Evolutionary conservation across 2,329 filamentous ascomycete genomes (phyloP).

Genomic region (Huntiella abstrusa): DNA sequence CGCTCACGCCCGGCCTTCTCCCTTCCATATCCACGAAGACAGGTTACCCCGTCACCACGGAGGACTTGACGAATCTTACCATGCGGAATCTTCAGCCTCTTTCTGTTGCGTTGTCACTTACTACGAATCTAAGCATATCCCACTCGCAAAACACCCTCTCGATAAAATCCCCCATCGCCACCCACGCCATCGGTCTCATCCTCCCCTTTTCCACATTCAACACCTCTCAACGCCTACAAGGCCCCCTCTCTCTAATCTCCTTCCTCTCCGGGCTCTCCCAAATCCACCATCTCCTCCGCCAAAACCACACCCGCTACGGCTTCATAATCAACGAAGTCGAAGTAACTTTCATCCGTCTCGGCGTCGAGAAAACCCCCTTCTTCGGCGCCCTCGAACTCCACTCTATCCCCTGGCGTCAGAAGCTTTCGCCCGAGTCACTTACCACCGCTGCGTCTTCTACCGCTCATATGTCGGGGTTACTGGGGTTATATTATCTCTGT

Average conservation of each 20-base stretch:
- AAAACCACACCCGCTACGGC: constrained; percentile 80
- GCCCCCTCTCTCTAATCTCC: constrained; percentile 67
- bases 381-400: constrained; percentile 77
- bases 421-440: constrained; percentile 10
- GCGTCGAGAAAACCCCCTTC: constrained; percentile 50
- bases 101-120: constrained; percentile 58
- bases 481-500: constrained; percentile 63
- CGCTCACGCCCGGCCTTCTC: constrained; percentile 54
- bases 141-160: constrained; percentile 21
- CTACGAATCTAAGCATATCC: constrained; percentile 38
- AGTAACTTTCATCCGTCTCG: constrained; percentile 73
- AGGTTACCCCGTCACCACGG: constrained; percentile 60
- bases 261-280: constrained; percentile 77
- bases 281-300: constrained; percentile 79
- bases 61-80: constrained; percentile 20
- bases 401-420: constrained; percentile 25
- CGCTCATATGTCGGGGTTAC: constrained; percentile 41
- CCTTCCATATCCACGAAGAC: constrained; percentile 41
- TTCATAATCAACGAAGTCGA: constrained; percentile 96
- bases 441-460: constrained; percentile 32
- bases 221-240: constrained; percentile 76
- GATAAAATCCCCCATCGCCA: constrained; percentile 42
- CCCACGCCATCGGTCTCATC: constrained; percentile 62
- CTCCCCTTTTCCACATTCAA: constrained; percentile 91
- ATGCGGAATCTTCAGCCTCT: constrained; percentile 16